Conservation (phyloP, 192 early-diverging fungal genomes). For the Diversispora epigaea region DNA sequence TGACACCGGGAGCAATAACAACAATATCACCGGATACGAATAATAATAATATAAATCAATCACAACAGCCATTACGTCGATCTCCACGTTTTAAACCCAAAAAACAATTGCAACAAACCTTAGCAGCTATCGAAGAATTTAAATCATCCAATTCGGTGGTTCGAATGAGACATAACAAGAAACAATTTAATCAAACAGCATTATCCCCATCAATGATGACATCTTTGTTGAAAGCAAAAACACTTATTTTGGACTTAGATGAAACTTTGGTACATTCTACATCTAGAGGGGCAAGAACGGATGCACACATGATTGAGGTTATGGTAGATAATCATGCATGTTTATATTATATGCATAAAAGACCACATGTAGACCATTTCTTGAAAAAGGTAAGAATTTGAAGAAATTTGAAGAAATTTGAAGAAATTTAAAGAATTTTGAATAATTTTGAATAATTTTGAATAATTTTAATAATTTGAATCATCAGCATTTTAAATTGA, state of each 20-base stretch:
- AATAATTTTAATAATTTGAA: background rate
- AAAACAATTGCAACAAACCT: conserved; percentile 25
- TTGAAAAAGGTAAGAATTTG: conserved; percentile 65
- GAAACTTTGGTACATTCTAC: conserved; percentile 87
- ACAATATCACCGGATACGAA: background rate
- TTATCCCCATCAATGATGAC: conserved; percentile 20
- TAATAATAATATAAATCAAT: conserved; percentile 4
- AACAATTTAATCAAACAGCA: conserved; percentile 3
- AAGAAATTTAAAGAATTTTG: background rate
- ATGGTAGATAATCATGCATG: conserved; percentile 76
- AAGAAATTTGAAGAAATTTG: background rate
- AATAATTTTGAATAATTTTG: conserved; percentile 11
- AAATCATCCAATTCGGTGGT: background rate
- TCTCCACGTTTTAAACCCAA: conserved; percentile 25
- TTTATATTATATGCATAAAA: conserved; percentile 88
- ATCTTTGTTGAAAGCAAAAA: conserved; percentile 48
- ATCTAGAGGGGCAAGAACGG: conserved; percentile 53
- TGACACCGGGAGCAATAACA: background rate
- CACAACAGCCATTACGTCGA: conserved; percentile 8
- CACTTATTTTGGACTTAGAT: conserved; percentile 71
- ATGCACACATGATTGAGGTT: conserved; percentile 84
- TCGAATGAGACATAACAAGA: conserved; percentile 1
- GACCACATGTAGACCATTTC: conserved; percentile 84
- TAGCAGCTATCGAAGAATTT: background rate
- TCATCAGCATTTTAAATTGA: background rate